These are phyloP conservation scores for Aspergillus hiratsukae DNA, from an alignment of 2,329 filamentous ascomycete species.

Conservation along the genomic window DNA sequence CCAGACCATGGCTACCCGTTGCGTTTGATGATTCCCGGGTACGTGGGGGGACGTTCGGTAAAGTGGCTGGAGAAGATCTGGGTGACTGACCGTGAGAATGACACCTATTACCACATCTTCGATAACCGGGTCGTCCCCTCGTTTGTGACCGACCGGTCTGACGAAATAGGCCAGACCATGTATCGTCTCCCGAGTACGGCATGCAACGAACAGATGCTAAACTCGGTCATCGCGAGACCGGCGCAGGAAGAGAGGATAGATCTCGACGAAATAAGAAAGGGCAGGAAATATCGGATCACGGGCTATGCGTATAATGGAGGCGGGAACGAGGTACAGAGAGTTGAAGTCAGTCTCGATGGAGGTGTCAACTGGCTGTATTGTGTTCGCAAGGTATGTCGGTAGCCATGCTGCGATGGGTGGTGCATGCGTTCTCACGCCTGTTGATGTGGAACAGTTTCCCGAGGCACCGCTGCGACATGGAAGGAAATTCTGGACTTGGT, in stretches of 20 bases:
- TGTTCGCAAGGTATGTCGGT: constrained; percentile 33
- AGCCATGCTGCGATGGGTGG: constrained; percentile 4
- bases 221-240: constrained; percentile 46
- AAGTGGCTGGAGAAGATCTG: constrained; percentile 43
- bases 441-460: constrained; percentile 34
- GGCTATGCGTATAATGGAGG: constrained; percentile 50
- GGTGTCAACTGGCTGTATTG: constrained; percentile 49
- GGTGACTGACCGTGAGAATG: constrained; percentile 39
- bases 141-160: constrained; percentile 48
- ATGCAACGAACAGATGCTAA: constrained; percentile 48
- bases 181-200: constrained; percentile 48
- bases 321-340: constrained; percentile 47
- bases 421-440: not conserved
- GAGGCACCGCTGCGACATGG: constrained; percentile 48
- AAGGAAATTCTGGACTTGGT: constrained; percentile 53
- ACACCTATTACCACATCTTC: constrained; percentile 46
- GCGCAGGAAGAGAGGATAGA: constrained; percentile 44
- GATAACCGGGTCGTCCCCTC: constrained; percentile 48
- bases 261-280: constrained; percentile 34
- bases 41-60: constrained; percentile 38
- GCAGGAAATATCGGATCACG: constrained; percentile 41
- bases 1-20: constrained; percentile 44
- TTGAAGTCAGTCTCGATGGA: constrained; percentile 47
- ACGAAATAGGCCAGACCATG: constrained; percentile 44
- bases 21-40: constrained; percentile 41